Evolutionary conservation across 768 basidiomycete genomes (phyloP), one percentile per base, ranked within the genome.

Genomic region (Lyophyllum atratum): DNA sequence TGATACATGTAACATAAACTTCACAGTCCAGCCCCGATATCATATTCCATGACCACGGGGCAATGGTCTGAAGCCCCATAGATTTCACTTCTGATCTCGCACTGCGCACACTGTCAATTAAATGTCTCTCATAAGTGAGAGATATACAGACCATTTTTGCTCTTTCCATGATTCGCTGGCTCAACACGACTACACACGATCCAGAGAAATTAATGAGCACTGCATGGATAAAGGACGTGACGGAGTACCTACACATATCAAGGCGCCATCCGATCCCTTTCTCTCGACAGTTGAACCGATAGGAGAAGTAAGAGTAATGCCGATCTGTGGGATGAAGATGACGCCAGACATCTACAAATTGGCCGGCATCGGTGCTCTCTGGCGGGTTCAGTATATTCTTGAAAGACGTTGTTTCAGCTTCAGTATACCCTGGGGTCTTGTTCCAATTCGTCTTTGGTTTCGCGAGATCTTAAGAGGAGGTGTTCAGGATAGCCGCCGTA

Each of bases 181-280:
- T 93, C 52, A 89, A 59, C 33, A 95, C 83, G 68, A 90, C 92
- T 94, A 65, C 26, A 57, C 42, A 43, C 3, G 17, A 49, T 24
- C 33, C 29, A 17, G 55, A 48, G 49, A 26, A 11, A 42, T 58
- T n/a, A n/a, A 19, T 44, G 33, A 43, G 34, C 45, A 47, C 49
- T 12, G 43, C 47, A 12, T 44, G 19, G 43, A 24, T 15, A 22
- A 26, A 24, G 19, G 26, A 49, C 19, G 21, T 50, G 17, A 39
- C 12, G 12, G n/a, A 4, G 48, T 25, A 71, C 73, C 59, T 76
- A 93, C 92, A 92, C 78, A 87, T 87, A 67, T 95, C 93, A 25
- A 95, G 72, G 61, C 93, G 80, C 93, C 93, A 95, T 1, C 92
- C 92, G 45, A 92, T 80, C 3, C 92, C 89, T 66, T 93, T 95